These are phyloP conservation scores for Monosporascus sp. DNA, from an alignment of 2,329 filamentous ascomycete genomes.

Conservation along the genomic window DNA sequence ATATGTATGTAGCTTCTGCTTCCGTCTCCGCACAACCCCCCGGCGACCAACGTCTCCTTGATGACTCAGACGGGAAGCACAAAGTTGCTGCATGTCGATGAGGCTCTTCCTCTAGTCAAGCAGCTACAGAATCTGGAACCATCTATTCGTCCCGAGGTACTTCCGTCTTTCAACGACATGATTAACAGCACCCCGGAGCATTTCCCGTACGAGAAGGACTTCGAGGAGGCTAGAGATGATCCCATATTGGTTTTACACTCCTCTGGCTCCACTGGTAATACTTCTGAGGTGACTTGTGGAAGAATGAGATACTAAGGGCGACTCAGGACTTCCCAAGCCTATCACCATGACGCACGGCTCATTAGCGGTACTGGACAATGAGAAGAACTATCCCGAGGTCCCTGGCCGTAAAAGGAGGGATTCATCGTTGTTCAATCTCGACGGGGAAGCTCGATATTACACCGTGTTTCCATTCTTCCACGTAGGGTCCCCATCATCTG, in stretches of 20 bases:
- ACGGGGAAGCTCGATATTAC: conserved; percentile 13
- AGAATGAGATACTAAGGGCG: not conserved
- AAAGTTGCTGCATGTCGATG: conserved; percentile 12
- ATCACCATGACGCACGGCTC: conserved; percentile 16
- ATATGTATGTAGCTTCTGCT: conserved; percentile 11
- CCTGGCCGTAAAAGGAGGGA: conserved; percentile 12
- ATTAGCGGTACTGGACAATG: conserved; percentile 11
- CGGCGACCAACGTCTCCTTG: conserved; percentile 11
- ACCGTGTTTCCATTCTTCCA: conserved; percentile 15
- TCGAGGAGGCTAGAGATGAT: conserved; percentile 14
- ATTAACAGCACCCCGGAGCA: conserved; percentile 7
- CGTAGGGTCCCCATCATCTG: not conserved
- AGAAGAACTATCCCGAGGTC: conserved; percentile 8
- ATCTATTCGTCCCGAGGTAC: not conserved
- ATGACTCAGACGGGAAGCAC: conserved; percentile 12
- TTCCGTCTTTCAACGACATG: conserved; percentile 17
- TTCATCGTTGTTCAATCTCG: conserved; percentile 11
- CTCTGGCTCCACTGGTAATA: conserved; percentile 20
- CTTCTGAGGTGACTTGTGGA: not conserved
- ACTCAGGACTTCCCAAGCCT: conserved; percentile 13
- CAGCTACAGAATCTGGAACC: not conserved
- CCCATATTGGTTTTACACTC: conserved; percentile 19
- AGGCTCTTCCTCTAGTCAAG: conserved; percentile 10
- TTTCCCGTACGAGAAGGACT: conserved; percentile 13
- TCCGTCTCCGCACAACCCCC: conserved; percentile 17